Evolutionary conservation across 805 yeast species (phyloP).

Genomic region (Kockiozyma suomiensis): DNA sequence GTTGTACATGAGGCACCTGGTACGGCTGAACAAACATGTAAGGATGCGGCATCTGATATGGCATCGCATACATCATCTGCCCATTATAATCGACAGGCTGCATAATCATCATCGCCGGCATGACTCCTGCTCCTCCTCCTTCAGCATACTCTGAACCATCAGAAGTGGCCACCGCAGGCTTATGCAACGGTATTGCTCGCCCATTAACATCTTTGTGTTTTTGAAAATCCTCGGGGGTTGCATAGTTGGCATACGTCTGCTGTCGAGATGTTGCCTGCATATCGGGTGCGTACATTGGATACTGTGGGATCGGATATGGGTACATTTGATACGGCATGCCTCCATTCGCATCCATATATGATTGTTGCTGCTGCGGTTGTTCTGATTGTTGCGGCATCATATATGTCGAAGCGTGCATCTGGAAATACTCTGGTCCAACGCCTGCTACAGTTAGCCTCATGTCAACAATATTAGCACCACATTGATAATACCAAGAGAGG

Average conservation of each 20-base stretch:
- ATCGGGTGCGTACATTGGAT: not conserved
- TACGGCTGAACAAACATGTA: not conserved
- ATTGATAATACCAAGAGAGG: not conserved
- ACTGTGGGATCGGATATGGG: not conserved
- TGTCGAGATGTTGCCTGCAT: not conserved
- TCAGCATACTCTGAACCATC: not conserved
- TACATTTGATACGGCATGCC: slow-evolving; percentile 6
- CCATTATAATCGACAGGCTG: slow-evolving; percentile 3
- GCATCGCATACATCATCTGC: slow-evolving; percentile 2
- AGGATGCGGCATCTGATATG: slow-evolving; percentile 9
- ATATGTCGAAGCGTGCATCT: not conserved
- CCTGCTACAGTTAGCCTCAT: not conserved
- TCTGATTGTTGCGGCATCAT: not conserved
- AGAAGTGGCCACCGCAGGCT: not conserved
- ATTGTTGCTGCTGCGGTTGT: not conserved
- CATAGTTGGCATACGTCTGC: not conserved
- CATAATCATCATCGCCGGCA: slow-evolving; percentile 9
- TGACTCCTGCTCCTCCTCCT: not conserved
- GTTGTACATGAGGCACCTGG: not conserved
- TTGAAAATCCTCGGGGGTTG: not conserved
- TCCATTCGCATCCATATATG: not conserved
- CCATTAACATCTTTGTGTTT: not conserved
- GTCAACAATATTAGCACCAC: too few relatives aligned
- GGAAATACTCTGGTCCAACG: not conserved
- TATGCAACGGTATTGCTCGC: not conserved